phyloP scores from a whole-genome alignment of 1,284 basidiomycete genomes.

The Ustilago hordei region DNA sequence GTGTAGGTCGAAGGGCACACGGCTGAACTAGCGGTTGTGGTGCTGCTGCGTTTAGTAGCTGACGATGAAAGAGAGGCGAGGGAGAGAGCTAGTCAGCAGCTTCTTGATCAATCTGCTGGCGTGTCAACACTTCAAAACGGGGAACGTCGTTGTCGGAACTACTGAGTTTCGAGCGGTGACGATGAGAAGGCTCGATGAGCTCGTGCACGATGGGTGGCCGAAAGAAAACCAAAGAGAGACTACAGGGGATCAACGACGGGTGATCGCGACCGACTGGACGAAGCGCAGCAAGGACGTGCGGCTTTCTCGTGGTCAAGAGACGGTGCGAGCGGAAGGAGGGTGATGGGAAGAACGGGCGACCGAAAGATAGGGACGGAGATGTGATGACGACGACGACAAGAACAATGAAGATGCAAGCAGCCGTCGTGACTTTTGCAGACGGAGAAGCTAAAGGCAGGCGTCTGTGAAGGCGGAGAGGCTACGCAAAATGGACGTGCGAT shows the following conservation, averaged over 20 bases:
- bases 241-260: not conserved
- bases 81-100: not conserved
- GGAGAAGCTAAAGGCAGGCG: slow-evolving; percentile 11
- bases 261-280: not conserved
- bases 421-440: slow-evolving; percentile 7
- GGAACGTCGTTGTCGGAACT: not conserved
- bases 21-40: not conserved
- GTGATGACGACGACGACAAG: slow-evolving; percentile 20
- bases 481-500: slow-evolving; percentile 7
- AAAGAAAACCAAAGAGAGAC: slow-evolving; percentile 10
- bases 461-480: slow-evolving; percentile 3
- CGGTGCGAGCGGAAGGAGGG: not conserved
- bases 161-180: not conserved
- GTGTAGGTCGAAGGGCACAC: too few relatives aligned
- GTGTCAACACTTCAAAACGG: not conserved
- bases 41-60: not conserved
- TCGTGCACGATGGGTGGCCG: slow-evolving; percentile 15
- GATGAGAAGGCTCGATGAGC: slow-evolving; percentile 3
- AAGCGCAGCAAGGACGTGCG: not conserved
- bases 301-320: not conserved
- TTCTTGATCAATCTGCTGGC: too few relatives aligned
- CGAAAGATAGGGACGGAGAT: not conserved
- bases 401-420: slow-evolving; percentile 1
- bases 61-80: not conserved
- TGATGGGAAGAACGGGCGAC: not conserved